phyloP scores from a whole-genome alignment of 441 rosid species.

The Gossypium trilobum region DNA sequence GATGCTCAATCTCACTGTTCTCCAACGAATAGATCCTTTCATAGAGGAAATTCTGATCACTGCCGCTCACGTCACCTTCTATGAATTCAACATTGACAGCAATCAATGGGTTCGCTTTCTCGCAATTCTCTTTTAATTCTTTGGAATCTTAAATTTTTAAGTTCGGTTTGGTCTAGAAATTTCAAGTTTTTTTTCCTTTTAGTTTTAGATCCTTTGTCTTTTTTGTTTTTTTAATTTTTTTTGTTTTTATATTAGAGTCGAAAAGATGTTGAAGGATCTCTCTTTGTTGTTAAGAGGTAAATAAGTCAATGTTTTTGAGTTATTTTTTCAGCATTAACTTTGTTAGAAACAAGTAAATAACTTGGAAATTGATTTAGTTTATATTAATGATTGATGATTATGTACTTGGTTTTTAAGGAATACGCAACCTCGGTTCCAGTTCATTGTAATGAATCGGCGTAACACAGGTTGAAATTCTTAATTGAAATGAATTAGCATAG shows the following conservation, averaged over 20 bases:
- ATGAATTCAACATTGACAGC: constrained; percentile 66
- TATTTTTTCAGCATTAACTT: neutral
- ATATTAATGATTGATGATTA: neutral
- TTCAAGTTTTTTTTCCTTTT: no score
- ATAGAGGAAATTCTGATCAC: constrained; percentile 69
- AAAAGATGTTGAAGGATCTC: constrained; percentile 76
- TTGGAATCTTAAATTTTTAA: neutral
- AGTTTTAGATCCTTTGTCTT: no score
- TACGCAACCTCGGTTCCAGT: constrained; percentile 66
- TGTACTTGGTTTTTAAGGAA: constrained; percentile 30
- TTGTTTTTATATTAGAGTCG: constrained; percentile 37
- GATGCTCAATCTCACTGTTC: constrained; percentile 65
- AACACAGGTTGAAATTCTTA: constrained; percentile 37
- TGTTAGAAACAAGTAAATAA: neutral
- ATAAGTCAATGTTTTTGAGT: neutral
- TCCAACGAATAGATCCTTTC: constrained; percentile 61
- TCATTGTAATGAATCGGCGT: constrained; percentile 65
- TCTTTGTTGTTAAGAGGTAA: constrained; percentile 71
- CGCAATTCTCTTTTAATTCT: neutral
- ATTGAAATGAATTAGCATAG: neutral
- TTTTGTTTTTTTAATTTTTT: neutral
- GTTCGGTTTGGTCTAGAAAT: neutral
- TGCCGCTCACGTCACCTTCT: constrained; percentile 74
- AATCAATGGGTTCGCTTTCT: constrained; percentile 54
- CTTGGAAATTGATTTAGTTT: neutral